These are phyloP conservation scores for Amylostereum areolatum DNA, from an alignment of 1,284 basidiomycete genomes.

Conservation along the genomic window DNA sequence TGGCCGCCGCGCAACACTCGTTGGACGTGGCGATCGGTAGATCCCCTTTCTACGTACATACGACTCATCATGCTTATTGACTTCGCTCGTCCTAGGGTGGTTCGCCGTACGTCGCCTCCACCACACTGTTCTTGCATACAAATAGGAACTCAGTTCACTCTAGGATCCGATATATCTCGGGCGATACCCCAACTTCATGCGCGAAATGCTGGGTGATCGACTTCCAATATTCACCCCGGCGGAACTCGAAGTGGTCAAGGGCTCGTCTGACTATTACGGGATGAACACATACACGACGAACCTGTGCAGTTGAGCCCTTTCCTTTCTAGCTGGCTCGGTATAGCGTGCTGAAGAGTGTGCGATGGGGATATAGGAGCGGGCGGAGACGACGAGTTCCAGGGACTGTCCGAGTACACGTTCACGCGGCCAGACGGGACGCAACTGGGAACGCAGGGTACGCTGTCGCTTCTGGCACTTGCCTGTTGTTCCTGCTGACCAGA, in stretches of 20 bases:
- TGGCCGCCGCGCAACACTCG: constrained; percentile 37
- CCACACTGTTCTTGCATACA: neutral
- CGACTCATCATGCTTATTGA: too few relatives aligned
- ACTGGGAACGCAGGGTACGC: constrained; percentile 32
- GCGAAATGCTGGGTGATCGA: constrained; percentile 37
- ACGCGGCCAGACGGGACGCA: constrained; percentile 36
- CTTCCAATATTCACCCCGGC: constrained; percentile 44
- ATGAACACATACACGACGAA: constrained; percentile 48
- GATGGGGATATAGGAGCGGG: constrained; percentile 23
- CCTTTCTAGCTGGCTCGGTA: neutral
- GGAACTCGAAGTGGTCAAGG: constrained; percentile 40
- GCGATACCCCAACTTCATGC: constrained; percentile 38
- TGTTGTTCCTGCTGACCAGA: neutral
- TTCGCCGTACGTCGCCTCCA: constrained; percentile 37
- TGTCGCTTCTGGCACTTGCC: neutral
- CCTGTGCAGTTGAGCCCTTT: constrained; percentile 31
- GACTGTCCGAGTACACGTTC: constrained; percentile 33
- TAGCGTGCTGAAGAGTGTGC: neutral
- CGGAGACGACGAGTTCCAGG: constrained; percentile 36
- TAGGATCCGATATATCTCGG: constrained; percentile 48
- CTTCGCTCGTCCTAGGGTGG: too few relatives aligned
- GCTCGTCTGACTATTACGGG: constrained; percentile 44
- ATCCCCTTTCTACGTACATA: too few relatives aligned
- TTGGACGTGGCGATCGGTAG: constrained; percentile 32
- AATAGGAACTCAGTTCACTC: constrained; percentile 11